phyloP scores from a whole-genome alignment of 1,284 basidiomycete species.

The Taiwanofungus camphoratus region DNA sequence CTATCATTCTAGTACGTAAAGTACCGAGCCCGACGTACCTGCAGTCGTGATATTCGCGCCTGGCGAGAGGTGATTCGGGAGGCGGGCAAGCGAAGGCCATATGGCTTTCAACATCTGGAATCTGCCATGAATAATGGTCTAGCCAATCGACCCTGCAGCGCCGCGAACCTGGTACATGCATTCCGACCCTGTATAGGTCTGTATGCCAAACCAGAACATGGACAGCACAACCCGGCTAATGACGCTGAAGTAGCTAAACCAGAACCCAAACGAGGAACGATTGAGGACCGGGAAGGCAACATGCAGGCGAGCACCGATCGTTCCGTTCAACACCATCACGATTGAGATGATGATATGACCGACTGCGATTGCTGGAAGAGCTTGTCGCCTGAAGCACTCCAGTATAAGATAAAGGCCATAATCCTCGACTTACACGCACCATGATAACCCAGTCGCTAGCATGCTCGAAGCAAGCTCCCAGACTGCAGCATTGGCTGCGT shows the following conservation, averaged over 20 bases:
- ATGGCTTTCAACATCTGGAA: constrained; percentile 68
- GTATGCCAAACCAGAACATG: constrained; percentile 68
- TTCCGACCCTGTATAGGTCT: constrained; percentile 61
- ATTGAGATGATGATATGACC: constrained; percentile 54
- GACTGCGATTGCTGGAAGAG: constrained; percentile 56
- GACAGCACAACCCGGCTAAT: constrained; percentile 69
- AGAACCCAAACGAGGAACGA: constrained; percentile 76
- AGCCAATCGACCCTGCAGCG: not conserved
- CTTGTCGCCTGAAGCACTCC: constrained; percentile 42
- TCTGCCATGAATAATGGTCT: not conserved
- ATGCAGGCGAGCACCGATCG: constrained; percentile 65
- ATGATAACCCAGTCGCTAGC: constrained; percentile 61
- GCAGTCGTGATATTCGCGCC: constrained; percentile 59
- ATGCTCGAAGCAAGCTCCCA: constrained; percentile 53
- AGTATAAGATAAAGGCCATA: not conserved
- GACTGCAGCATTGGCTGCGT: constrained; percentile 45
- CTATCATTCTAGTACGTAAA: not conserved
- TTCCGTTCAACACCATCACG: constrained; percentile 62
- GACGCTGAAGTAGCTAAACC: constrained; percentile 73
- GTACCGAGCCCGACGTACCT: constrained; percentile 38
- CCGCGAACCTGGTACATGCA: constrained; percentile 49
- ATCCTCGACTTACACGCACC: constrained; percentile 29
- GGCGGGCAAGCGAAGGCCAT: constrained; percentile 61
- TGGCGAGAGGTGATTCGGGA: constrained; percentile 59
- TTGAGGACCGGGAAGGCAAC: constrained; percentile 69